A percentile compares a stretch with the other conserved stretches of the same genome.
Evolutionary conservation across 768 basidiomycete species (phyloP).

Genomic region (Boletellus ananas): DNA sequence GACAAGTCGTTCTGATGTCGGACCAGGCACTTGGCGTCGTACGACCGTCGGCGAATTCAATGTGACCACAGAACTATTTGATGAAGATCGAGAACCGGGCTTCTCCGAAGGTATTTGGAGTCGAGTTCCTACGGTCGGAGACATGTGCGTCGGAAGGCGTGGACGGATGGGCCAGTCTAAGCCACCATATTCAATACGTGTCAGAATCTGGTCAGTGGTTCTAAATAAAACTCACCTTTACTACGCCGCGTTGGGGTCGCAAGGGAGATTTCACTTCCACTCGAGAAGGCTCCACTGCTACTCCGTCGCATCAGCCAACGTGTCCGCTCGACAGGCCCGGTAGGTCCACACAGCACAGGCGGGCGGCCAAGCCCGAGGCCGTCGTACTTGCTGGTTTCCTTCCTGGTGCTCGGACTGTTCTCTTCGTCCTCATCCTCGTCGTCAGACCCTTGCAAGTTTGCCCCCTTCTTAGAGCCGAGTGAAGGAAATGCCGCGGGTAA

Average conservation of each 20-base stretch:
- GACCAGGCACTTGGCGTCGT: conserved; percentile 30
- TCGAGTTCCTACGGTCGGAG: conserved; percentile 41
- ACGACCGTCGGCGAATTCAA: conserved; percentile 45
- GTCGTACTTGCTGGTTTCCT: conserved; percentile 49
- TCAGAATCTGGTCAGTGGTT: conserved; percentile 1
- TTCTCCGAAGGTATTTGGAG: conserved; percentile 40
- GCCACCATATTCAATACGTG: neutral
- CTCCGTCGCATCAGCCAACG: conserved; percentile 71
- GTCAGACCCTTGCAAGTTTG: conserved; percentile 42
- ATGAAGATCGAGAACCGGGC: conserved; percentile 56
- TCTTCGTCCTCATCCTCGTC: conserved; percentile 56
- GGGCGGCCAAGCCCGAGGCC: conserved; percentile 69
- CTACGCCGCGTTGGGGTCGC: conserved; percentile 61
- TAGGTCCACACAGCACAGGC: conserved; percentile 24
- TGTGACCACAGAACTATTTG: conserved; percentile 46
- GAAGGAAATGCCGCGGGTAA: conserved; percentile 68
- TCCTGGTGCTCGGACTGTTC: conserved; percentile 58
- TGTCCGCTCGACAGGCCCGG: conserved; percentile 39
- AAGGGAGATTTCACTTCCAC: conserved; percentile 60
- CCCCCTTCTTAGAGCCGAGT: conserved; percentile 30
- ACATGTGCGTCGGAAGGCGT: conserved; percentile 45
- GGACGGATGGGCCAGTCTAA: conserved; percentile 58
- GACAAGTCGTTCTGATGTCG: conserved; percentile 21
- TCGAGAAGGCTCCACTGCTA: conserved; percentile 80
- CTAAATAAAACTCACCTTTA: conserved; percentile 46